Conservation (phyloP, 495 filamentous ascomycete species). For the Lepraria neglecta region DNA sequence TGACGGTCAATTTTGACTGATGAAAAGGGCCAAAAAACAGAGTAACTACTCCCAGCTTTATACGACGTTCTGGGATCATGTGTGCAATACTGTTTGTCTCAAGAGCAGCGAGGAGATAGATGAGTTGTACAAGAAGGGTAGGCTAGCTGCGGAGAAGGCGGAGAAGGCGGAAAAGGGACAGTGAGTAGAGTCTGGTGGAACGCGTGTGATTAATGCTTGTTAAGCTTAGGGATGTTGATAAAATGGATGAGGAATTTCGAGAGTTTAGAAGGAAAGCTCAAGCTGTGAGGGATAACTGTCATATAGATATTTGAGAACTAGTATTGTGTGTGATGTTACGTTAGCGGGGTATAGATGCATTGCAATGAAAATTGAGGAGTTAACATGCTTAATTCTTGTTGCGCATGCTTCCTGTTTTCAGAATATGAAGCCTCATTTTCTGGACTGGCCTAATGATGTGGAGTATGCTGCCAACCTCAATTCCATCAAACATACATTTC, state of each 20-base stretch:
- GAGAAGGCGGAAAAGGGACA: neutral
- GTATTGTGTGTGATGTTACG: too few relatives aligned
- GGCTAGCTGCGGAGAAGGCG: conserved; percentile 38
- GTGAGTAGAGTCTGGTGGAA: neutral
- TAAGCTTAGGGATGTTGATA: neutral
- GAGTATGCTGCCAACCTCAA: too few relatives aligned
- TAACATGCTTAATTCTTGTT: too few relatives aligned
- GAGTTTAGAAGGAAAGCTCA: neutral
- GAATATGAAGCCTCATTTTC: too few relatives aligned
- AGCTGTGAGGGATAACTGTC: too few relatives aligned
- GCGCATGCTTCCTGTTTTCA: too few relatives aligned
- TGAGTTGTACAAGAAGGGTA: conserved; percentile 41
- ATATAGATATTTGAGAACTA: too few relatives aligned
- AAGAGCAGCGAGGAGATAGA: conserved; percentile 37
- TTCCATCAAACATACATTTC: too few relatives aligned
- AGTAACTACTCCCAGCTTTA: conserved; percentile 50
- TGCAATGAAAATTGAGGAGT: too few relatives aligned
- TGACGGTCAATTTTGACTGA: neutral
- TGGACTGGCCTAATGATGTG: too few relatives aligned
- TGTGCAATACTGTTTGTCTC: conserved; percentile 39
- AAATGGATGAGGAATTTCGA: neutral
- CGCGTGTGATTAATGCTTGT: neutral
- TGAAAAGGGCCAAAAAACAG: conserved; percentile 18
- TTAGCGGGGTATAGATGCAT: too few relatives aligned
- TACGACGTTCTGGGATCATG: conserved; percentile 48